phyloP scores from a whole-genome alignment of 2,329 filamentous ascomycete genomes.

The Lachnellula suecica region DNA sequence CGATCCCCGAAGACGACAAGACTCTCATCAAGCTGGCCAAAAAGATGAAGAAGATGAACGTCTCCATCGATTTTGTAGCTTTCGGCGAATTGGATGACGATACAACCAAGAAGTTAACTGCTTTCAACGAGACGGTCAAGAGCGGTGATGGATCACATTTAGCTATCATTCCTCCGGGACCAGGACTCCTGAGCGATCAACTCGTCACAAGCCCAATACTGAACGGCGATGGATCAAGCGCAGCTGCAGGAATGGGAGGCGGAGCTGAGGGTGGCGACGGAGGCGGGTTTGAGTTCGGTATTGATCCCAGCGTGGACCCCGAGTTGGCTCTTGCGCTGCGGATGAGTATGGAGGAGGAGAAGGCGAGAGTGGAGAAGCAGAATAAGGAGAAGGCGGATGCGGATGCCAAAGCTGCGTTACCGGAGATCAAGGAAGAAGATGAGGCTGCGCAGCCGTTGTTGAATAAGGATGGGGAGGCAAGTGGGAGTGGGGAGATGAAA shows the following conservation, averaged over 20 bases:
- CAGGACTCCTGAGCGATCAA: conserved; percentile 89
- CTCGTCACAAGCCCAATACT: conserved; percentile 88
- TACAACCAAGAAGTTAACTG: conserved; percentile 86
- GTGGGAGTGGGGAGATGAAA: conserved; percentile 49
- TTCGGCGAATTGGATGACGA: conserved; percentile 94
- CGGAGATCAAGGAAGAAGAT: conserved; percentile 78
- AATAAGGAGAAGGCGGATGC: conserved; percentile 72
- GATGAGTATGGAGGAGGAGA: conserved; percentile 98
- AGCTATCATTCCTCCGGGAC: conserved; percentile 85
- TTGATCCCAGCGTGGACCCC: conserved; percentile 88
- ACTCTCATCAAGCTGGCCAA: conserved; percentile 85
- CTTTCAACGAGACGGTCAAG: conserved; percentile 93
- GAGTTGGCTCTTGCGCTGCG: conserved; percentile 91
- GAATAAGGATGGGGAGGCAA: conserved; percentile 63
- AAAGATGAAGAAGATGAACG: conserved; percentile 98
- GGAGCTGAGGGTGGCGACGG: conserved; percentile 53
- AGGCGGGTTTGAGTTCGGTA: conserved; percentile 77
- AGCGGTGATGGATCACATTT: conserved; percentile 88
- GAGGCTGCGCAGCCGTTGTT: conserved; percentile 65
- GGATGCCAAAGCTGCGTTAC: conserved; percentile 73
- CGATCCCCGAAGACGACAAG: conserved; percentile 86
- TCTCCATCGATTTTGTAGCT: conserved; percentile 89
- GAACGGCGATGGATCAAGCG: conserved; percentile 71
- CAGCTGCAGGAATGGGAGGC: conserved; percentile 51
- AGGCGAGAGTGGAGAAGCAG: conserved; percentile 85